Percentiles rank a stretch among this genome's conserved stretches.
Evolutionary conservation across 2,329 filamentous ascomycete genomes (phyloP).

Genomic region (Monosporascus sp.): DNA sequence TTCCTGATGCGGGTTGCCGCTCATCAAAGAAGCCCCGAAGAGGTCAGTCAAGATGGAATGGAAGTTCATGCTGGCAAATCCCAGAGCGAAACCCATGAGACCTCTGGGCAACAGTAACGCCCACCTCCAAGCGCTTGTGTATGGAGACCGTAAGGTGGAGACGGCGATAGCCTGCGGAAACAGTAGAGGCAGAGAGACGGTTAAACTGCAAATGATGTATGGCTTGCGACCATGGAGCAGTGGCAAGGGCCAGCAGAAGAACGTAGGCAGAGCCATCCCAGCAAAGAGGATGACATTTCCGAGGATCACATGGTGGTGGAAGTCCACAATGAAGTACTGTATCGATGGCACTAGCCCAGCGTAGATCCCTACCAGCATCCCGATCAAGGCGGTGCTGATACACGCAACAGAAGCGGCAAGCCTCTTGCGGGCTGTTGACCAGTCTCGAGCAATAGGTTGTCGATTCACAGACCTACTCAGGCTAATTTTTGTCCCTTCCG

Average conservation of each 20-base stretch:
- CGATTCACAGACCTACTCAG: slow-evolving; percentile 49
- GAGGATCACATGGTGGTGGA: slow-evolving; percentile 60
- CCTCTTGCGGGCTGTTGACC: slow-evolving; percentile 61
- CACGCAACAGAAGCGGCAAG: slow-evolving; percentile 65
- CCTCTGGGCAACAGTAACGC: slow-evolving; percentile 59
- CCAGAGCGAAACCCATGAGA: slow-evolving; percentile 62
- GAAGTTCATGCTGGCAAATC: slow-evolving; percentile 74
- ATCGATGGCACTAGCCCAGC: slow-evolving; percentile 74
- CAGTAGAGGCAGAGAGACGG: slow-evolving; percentile 64
- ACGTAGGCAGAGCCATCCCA: slow-evolving; percentile 63
- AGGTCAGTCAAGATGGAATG: slow-evolving; percentile 66
- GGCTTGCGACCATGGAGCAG: slow-evolving; percentile 72
- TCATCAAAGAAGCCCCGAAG: slow-evolving; percentile 72
- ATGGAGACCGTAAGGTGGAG: slow-evolving; percentile 48
- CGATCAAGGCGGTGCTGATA: slow-evolving; percentile 65
- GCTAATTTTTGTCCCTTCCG: slow-evolving; percentile 44
- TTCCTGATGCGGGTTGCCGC: slow-evolving; percentile 66
- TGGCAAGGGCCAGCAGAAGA: slow-evolving; percentile 69
- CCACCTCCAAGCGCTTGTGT: slow-evolving; percentile 49
- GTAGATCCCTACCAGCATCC: slow-evolving; percentile 68
- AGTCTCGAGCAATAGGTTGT: slow-evolving; percentile 67
- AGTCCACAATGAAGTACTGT: slow-evolving; percentile 69
- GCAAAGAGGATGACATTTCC: slow-evolving; percentile 71
- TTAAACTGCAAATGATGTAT: slow-evolving; percentile 65
- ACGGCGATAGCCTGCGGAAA: slow-evolving; percentile 71